A percentile compares a stretch with the other conserved stretches of the same genome.
Evolutionary conservation across 2,329 filamentous ascomycete species (phyloP).

Genomic region (Zelopaecilomyces penicillatus): DNA sequence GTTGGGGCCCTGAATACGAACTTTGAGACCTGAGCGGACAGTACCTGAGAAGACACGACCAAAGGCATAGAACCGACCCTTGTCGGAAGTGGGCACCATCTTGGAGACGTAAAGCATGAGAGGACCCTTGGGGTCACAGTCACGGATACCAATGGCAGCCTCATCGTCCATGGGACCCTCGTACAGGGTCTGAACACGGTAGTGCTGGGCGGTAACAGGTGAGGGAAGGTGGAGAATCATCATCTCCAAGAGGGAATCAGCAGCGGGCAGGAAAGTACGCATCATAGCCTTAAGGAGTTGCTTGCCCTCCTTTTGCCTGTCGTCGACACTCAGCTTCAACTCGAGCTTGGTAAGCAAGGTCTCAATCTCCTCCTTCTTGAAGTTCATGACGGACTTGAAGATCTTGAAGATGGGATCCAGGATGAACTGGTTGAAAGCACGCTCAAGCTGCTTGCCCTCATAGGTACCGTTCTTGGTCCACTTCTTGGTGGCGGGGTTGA

Average conservation of each 20-base stretch:
- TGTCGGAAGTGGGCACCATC: conserved; percentile 99
- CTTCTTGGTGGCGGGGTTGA: conserved; percentile 99
- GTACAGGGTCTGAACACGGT: conserved; percentile 97
- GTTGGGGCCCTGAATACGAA: conserved; percentile 99
- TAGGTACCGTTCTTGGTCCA: conserved; percentile 83
- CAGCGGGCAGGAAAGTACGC: conserved; percentile 97
- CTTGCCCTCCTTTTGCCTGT: conserved; percentile 95
- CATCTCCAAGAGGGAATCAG: conserved; percentile 98
- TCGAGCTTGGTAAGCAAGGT: conserved; percentile 85
- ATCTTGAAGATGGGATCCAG: conserved; percentile 99
- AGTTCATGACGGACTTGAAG: conserved; percentile 94
- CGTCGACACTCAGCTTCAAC: conserved; percentile 80
- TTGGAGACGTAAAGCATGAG: conserved; percentile 99
- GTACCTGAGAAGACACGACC: conserved; percentile 99
- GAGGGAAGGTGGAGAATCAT: conserved; percentile 99
- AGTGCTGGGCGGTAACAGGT: conserved; percentile 88
- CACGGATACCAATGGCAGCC: conserved; percentile 90
- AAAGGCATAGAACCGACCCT: conserved; percentile 99
- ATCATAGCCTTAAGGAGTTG: conserved; percentile 95
- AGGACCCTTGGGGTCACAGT: conserved; percentile 95
- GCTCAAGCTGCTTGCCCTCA: conserved; percentile 86
- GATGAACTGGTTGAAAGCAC: conserved; percentile 99
- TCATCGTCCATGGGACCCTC: conserved; percentile 93
- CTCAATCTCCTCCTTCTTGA: conserved; percentile 88
- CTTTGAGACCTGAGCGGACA: conserved; percentile 94